Conservation (phyloP, 2,329 filamentous ascomycete species). For the Tolypocladium cylindrosporum region DNA sequence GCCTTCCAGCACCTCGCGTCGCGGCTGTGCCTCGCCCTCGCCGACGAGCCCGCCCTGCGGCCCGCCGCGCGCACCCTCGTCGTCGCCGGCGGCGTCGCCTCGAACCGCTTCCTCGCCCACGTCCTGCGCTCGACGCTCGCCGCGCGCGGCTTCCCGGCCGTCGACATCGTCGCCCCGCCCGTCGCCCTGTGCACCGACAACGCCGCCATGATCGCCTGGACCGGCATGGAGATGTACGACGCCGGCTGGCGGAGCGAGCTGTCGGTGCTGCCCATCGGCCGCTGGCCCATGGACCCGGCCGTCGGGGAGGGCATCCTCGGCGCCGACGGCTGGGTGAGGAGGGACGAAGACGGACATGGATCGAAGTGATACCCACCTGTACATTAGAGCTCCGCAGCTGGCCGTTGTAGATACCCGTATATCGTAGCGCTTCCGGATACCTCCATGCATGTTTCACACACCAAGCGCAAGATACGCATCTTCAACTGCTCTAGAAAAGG, state of each 20-base stretch:
- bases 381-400: neutral
- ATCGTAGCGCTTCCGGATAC: neutral
- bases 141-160: conserved; percentile 50
- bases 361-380: neutral
- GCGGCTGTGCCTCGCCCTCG: conserved; percentile 60
- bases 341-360: neutral
- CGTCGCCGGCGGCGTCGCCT: conserved; percentile 82
- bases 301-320: conserved; percentile 51
- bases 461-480: neutral
- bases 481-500: neutral
- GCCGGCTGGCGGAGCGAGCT: conserved; percentile 60
- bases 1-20: conserved; percentile 81
- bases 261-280: conserved; percentile 47
- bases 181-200: conserved; percentile 80
- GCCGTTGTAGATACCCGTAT: neutral
- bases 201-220: conserved; percentile 95
- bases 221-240: conserved; percentile 84
- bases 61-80: conserved; percentile 52
- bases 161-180: conserved; percentile 67
- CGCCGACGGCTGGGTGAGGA: conserved; percentile 33
- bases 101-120: conserved; percentile 67
- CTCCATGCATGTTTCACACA: no score
- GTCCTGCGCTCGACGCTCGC: conserved; percentile 50
- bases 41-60: conserved; percentile 17
- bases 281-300: conserved; percentile 65